Evolutionary conservation across 371 early-diverging fungal species (phyloP), one percentile per base, ranked within the genome.

Genomic region (Mortierella sp.): DNA sequence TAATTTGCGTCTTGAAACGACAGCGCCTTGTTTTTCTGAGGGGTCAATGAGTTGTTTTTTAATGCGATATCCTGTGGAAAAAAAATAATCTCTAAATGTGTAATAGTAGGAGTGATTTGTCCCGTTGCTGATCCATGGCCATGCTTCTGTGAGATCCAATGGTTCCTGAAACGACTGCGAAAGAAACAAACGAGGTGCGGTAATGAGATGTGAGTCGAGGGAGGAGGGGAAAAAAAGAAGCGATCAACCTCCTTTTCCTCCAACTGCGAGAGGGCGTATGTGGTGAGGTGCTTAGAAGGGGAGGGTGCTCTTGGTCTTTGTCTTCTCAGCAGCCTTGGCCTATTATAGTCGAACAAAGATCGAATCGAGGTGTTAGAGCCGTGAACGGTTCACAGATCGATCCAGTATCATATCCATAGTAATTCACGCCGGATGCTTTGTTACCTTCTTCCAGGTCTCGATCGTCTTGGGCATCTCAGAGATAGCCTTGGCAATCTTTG

Each of bases 381-480:
- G 46, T 28, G 31, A 13, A 5, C 5, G 59, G 16, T 59, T 14
- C 28, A 4, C 14, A 26, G 31, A 59, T 59, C 16, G 59, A 59
- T 59, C 28, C 8, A 13, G 3, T 16, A 59, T 1, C 14, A 59
- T n/a, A 0, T 28, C 59, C 11, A 26, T 13, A 11, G 57, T 4
- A 28, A n/a, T 46, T 9, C 31, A 24, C 31, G 19, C 26, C 6
- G 43, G 31, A 24, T 14, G 21, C 44, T 54, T 19, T 50, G 9
- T 34, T 80, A 84, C 84, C 76, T 80, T 78, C 76, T 84, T 84
- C 85, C 85, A 84, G 50, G 85, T 78, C 72, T 84, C 81, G 61
- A 84, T 81, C 21, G 85, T 84, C 85, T 84, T 84, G 16, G 85
- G 85, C 85, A 84, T 84, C 16, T 84, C 85, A 21, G 81, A 76